A percentile compares a stretch with the other conserved stretches of the same genome.
These are phyloP conservation scores for Pyricularia sp. DNA, from an alignment of 2,329 filamentous ascomycete genomes.

Conservation along the genomic window DNA sequence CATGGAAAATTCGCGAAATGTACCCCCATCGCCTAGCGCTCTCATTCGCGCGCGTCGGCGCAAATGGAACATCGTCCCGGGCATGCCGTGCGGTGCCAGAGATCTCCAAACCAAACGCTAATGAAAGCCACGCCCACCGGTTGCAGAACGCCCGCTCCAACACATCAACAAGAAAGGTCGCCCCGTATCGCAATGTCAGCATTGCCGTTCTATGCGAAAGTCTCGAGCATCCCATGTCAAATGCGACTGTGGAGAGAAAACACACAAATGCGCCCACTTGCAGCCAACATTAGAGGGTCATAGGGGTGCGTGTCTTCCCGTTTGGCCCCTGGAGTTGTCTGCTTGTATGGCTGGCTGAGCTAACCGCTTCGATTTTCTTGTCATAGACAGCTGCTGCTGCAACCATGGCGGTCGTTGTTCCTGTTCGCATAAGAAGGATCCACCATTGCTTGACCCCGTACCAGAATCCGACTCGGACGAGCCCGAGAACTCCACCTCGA, in stretches of 20 bases:
- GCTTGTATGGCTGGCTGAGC: slow-evolving; percentile 15
- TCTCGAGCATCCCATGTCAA: slow-evolving; percentile 89
- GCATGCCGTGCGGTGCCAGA: neutral
- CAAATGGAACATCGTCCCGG: neutral
- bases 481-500: slow-evolving; percentile 17
- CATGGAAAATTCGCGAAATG: neutral
- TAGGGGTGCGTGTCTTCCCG: slow-evolving; percentile 38
- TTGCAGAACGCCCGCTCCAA: slow-evolving; percentile 74
- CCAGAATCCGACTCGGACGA: slow-evolving; percentile 54
- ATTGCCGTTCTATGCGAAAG: slow-evolving; percentile 94
- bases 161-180: slow-evolving; percentile 98
- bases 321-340: neutral
- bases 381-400: slow-evolving; percentile 57
- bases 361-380: slow-evolving; percentile 17
- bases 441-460: slow-evolving; percentile 47
- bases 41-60: neutral
- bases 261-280: slow-evolving; percentile 57
- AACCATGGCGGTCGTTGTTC: slow-evolving; percentile 60
- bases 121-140: slow-evolving; percentile 9
- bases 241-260: slow-evolving; percentile 95
- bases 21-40: neutral
- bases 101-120: neutral
- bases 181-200: slow-evolving; percentile 93
- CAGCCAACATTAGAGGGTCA: slow-evolving; percentile 48
- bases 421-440: slow-evolving; percentile 55